phyloP scores from a whole-genome alignment of 1,139 yeast species.

The Sugiyamaella novakii region DNA sequence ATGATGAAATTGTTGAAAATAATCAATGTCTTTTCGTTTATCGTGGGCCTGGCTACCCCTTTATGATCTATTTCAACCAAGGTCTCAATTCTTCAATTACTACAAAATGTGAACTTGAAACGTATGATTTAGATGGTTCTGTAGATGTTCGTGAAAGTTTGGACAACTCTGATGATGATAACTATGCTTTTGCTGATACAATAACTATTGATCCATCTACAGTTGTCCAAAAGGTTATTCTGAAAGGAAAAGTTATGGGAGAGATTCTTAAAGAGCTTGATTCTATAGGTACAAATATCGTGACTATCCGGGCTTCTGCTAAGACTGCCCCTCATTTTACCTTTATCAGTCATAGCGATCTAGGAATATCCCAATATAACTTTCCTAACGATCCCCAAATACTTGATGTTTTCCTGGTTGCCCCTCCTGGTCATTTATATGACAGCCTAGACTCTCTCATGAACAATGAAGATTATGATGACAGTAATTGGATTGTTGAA shows the following conservation, averaged over 20 bases:
- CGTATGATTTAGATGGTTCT: slow-evolving; percentile 56
- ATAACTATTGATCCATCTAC: slow-evolving; percentile 49
- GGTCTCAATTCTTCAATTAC: slow-evolving; percentile 50
- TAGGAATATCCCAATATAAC: slow-evolving; percentile 68
- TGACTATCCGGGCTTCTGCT: slow-evolving; percentile 52
- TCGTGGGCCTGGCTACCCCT: slow-evolving; percentile 63
- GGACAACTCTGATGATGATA: slow-evolving; percentile 27
- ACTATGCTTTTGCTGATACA: slow-evolving; percentile 21
- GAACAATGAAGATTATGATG: slow-evolving; percentile 13
- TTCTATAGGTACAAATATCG: slow-evolving; percentile 61
- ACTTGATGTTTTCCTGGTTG: slow-evolving; percentile 52
- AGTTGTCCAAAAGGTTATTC: slow-evolving; percentile 62
- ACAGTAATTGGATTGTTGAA: slow-evolving; percentile 25
- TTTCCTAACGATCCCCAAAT: slow-evolving; percentile 67
- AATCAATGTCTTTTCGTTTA: slow-evolving; percentile 44
- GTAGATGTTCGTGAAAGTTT: too few species aligned
- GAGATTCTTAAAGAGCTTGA: slow-evolving; percentile 68
- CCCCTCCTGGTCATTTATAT: slow-evolving; percentile 25
- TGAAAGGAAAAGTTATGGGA: slow-evolving; percentile 65
- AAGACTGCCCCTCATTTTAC: slow-evolving; percentile 35
- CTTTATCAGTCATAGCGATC: slow-evolving; percentile 65
- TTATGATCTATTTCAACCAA: slow-evolving; percentile 73
- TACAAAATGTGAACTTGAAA: slow-evolving; percentile 70
- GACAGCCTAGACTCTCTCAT: slow-evolving; percentile 19
- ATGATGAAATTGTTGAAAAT: slow-evolving; percentile 10